Conservation (phyloP, 2,329 filamentous ascomycete species). For the Xylariales sp. region DNA sequence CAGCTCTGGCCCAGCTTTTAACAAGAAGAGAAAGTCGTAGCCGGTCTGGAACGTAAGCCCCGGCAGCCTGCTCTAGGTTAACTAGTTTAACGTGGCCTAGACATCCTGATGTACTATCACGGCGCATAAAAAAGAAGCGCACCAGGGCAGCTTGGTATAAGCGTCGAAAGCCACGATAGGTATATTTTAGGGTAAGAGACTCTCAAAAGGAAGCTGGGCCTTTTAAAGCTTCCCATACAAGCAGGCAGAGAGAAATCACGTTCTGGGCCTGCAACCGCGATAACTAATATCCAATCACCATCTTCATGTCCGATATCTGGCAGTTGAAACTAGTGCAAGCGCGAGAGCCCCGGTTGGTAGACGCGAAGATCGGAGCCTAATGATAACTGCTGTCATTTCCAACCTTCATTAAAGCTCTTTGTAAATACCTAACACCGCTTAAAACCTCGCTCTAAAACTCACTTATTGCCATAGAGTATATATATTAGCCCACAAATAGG, state of each 20-base stretch:
- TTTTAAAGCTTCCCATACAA: not conserved
- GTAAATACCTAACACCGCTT: not conserved
- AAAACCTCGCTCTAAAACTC: too few species aligned
- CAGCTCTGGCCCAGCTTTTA: not conserved
- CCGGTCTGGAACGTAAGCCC: not conserved
- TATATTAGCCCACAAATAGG: not conserved
- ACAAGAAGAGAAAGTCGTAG: not conserved
- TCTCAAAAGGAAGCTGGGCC: not conserved
- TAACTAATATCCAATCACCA: too few species aligned
- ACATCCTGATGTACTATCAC: not conserved
- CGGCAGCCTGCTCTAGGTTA: not conserved
- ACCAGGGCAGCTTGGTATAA: not conserved
- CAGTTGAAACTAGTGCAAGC: too few species aligned
- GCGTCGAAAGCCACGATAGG: not conserved
- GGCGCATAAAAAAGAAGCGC: not conserved
- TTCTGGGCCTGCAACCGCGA: too few species aligned
- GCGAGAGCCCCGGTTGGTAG: not conserved
- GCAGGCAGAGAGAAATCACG: too few species aligned
- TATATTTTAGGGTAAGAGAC: constrained; percentile 2
- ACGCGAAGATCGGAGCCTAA: not conserved
- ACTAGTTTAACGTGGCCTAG: not conserved
- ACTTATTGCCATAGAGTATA: not conserved
- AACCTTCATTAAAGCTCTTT: not conserved
- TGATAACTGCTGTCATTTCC: not conserved
- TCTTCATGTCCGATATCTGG: too few species aligned